These are phyloP conservation scores for Globisporangium ultimum DNA, from an alignment of 352 stramenopile species.

Conservation along the genomic window DNA sequence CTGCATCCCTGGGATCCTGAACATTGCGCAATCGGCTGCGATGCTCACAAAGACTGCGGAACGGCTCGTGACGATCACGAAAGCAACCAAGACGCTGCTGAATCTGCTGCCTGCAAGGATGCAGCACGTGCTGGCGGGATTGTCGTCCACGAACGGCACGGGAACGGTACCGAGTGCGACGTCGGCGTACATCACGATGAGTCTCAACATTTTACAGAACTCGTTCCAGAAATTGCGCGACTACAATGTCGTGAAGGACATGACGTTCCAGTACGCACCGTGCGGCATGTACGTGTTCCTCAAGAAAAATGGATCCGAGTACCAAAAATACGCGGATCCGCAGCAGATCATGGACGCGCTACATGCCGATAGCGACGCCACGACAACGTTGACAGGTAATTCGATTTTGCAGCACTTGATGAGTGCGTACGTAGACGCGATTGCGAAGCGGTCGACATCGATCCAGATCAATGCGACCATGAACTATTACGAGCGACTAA, in stretches of 20 bases:
- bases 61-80: constrained; percentile 74
- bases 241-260: constrained; percentile 70
- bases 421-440: constrained; percentile 70
- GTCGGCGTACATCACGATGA: constrained; percentile 80
- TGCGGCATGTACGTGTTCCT: constrained; percentile 80
- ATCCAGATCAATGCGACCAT: constrained; percentile 82
- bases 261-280: constrained; percentile 70
- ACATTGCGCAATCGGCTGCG: constrained; percentile 71
- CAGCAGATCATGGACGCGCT: constrained; percentile 35
- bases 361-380: constrained; percentile 42
- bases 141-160: constrained; percentile 14
- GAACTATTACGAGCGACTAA: constrained; percentile 84
- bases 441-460: constrained; percentile 69
- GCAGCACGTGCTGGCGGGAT: constrained; percentile 57
- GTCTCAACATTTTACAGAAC: constrained; percentile 72
- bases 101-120: constrained; percentile 70
- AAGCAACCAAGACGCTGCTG: constrained; percentile 71
- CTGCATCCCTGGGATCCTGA: constrained; percentile 83
- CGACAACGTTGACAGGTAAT: constrained; percentile 60
- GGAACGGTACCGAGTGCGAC: constrained; percentile 26
- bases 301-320: constrained; percentile 47
- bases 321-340: constrained; percentile 47
- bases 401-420: constrained; percentile 82
- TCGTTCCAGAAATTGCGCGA: constrained; percentile 81
- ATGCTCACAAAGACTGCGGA: constrained; percentile 80